phyloP scores from a whole-genome alignment of 75 land plant species.

The Selaginella tamariscina region DNA sequence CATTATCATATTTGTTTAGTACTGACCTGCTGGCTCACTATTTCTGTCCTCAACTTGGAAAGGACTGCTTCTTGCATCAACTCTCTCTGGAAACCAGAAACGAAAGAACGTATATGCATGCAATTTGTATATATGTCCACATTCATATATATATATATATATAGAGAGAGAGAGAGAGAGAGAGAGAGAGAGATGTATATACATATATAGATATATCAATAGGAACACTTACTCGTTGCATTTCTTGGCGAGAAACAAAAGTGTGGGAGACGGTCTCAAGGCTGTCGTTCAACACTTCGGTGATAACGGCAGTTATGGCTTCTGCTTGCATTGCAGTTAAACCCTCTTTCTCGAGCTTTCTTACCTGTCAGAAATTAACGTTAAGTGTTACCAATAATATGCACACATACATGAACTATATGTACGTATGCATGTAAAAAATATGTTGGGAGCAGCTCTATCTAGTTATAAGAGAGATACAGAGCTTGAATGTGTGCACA shows the following conservation, averaged over 20 bases:
- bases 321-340: slow-evolving; percentile 81
- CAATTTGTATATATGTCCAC: too few species aligned
- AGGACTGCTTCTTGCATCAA: slow-evolving; percentile 53
- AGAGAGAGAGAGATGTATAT: too few species aligned
- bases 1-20: background rate
- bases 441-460: too few species aligned
- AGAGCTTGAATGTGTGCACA: too few species aligned
- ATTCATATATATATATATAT: too few species aligned
- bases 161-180: too few species aligned
- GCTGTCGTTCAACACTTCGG: slow-evolving; percentile 78
- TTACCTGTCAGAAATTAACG: slow-evolving; percentile 34
- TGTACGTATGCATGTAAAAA: too few species aligned
- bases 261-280: slow-evolving; percentile 71
- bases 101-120: too few species aligned
- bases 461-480: too few species aligned
- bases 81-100: slow-evolving; percentile 30
- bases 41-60: slow-evolving; percentile 47
- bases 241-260: slow-evolving; percentile 47
- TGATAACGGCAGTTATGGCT: slow-evolving; percentile 72
- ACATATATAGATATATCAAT: too few species aligned
- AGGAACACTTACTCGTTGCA: slow-evolving; percentile 53
- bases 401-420: too few species aligned
- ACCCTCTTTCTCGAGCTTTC: slow-evolving; percentile 63
- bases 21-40: slow-evolving; percentile 50
- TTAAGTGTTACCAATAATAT: too few species aligned